A percentile compares a stretch with the other conserved stretches of the same genome.
phyloP scores from a whole-genome alignment of 2,329 filamentous ascomycete genomes.

The Fusarium aywerte region DNA sequence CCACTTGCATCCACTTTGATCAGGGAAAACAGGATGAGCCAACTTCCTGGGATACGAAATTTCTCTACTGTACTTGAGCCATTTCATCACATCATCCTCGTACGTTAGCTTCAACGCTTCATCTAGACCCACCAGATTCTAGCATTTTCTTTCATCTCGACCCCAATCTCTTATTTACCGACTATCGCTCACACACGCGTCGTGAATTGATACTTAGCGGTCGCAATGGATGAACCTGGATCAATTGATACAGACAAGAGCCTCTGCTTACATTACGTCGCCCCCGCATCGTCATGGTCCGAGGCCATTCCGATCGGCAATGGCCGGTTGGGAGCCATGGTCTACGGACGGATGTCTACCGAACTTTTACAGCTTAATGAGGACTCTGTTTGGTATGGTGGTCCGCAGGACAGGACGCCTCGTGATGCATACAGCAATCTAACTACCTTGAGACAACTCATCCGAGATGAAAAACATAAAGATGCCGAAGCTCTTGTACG shows the following conservation, averaged over 20 bases:
- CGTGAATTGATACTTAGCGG: background rate
- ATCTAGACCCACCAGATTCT: background rate
- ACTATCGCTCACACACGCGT: background rate
- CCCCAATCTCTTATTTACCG: background rate
- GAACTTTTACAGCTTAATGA: conserved; percentile 58
- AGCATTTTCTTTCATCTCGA: background rate
- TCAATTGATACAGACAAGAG: conserved; percentile 2
- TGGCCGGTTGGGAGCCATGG: conserved; percentile 56
- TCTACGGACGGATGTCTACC: conserved; percentile 57
- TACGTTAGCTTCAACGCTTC: background rate
- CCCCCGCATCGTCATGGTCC: conserved; percentile 43
- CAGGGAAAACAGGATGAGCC: background rate
- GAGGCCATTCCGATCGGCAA: conserved; percentile 61
- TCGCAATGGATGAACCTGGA: conserved; percentile 7
- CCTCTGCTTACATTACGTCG: conserved; percentile 38
- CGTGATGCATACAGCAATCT: conserved; percentile 42
- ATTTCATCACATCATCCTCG: background rate
- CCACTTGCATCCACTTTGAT: background rate
- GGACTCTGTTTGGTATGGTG: conserved; percentile 61
- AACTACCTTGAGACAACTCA: conserved; percentile 34
- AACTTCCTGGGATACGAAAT: background rate
- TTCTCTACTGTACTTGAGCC: background rate
- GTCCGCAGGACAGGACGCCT: conserved; percentile 56
- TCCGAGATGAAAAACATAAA: conserved; percentile 38
- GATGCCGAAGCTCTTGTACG: conserved; percentile 41